Percentiles rank a stretch among this genome's conserved stretches.
phyloP scores from a whole-genome alignment of 768 basidiomycete species.

The Ramaria sp. region DNA sequence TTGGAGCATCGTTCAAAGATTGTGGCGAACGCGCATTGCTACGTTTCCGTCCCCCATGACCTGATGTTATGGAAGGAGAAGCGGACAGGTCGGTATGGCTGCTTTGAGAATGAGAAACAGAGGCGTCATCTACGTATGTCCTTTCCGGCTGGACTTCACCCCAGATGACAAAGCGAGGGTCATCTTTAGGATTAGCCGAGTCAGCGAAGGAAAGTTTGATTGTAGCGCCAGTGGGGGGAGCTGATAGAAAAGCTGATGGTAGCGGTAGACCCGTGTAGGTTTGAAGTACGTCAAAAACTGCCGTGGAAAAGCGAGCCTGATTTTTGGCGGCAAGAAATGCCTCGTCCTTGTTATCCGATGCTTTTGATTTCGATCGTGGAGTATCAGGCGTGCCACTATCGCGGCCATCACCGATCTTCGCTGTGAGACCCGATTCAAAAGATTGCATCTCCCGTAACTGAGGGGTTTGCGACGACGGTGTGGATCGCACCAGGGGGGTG shows the following conservation, averaged over 20 bases:
- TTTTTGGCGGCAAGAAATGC: background rate
- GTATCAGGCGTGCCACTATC: background rate
- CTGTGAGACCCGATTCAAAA: conserved; percentile 75
- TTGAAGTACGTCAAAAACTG: conserved; percentile 74
- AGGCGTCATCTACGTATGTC: conserved; percentile 18
- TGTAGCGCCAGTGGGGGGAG: conserved; percentile 49
- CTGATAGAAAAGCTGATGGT: conserved; percentile 52
- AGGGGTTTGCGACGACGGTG: conserved; percentile 18
- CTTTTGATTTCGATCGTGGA: background rate
- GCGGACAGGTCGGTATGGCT: conserved; percentile 3
- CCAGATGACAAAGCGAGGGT: conserved; percentile 90
- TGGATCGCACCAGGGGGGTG: background rate
- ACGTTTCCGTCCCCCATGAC: conserved; percentile 11
- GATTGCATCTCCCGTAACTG: conserved; percentile 77
- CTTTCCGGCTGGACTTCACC: conserved; percentile 39
- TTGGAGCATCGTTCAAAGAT: background rate
- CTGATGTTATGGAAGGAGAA: conserved; percentile 27
- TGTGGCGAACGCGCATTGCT: conserved; percentile 4
- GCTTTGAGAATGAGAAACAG: conserved; percentile 23
- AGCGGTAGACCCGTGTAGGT: conserved; percentile 68
- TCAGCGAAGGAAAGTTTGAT: conserved; percentile 59
- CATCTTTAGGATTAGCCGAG: conserved; percentile 66
- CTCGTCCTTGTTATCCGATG: background rate
- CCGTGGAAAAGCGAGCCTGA: conserved; percentile 44
- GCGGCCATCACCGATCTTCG: conserved; percentile 35